Conservation (phyloP, 371 early-diverging fungal species). For the Conidiobolus incongruus region DNA sequence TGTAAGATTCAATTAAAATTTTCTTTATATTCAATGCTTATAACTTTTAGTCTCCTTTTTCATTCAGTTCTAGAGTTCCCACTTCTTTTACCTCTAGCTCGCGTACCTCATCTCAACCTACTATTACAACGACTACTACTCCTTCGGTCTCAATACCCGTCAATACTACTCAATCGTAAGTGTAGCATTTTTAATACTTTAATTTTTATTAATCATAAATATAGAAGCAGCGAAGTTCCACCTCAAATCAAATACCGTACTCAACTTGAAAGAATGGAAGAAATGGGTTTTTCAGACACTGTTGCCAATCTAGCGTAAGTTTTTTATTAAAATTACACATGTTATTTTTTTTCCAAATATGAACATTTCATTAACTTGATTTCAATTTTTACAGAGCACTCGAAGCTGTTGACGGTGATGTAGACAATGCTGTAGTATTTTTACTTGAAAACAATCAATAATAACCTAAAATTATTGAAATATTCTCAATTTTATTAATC, state of each 20-base stretch:
- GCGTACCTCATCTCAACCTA: constrained; percentile 3
- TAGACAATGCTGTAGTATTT: constrained; percentile 30
- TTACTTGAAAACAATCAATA: not conserved
- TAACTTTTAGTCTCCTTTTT: not conserved
- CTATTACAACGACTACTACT: constrained; percentile 2
- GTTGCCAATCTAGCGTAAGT: constrained; percentile 3
- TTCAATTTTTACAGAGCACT: constrained; percentile 18
- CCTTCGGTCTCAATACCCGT: not conserved
- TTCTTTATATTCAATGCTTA: not conserved
- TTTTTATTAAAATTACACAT: not conserved
- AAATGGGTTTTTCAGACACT: constrained; percentile 5
- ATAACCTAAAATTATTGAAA: too few relatives aligned
- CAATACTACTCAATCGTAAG: not conserved
- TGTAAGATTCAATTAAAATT: not conserved
- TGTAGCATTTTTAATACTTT: not conserved
- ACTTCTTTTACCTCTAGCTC: not conserved
- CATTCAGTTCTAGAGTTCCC: too few relatives aligned
- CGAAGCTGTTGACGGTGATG: constrained; percentile 46
- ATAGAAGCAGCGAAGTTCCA: not conserved
- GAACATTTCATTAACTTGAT: not conserved
- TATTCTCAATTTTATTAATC: too few relatives aligned
- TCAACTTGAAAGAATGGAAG: constrained; percentile 3
- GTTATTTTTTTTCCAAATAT: not conserved
- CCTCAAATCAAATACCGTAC: not conserved
- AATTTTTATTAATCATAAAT: not conserved